Base-by-base conservation (phyloP, 2,329 filamentous ascomycete genomes). In the Leptographium wingfieldii region DNA sequence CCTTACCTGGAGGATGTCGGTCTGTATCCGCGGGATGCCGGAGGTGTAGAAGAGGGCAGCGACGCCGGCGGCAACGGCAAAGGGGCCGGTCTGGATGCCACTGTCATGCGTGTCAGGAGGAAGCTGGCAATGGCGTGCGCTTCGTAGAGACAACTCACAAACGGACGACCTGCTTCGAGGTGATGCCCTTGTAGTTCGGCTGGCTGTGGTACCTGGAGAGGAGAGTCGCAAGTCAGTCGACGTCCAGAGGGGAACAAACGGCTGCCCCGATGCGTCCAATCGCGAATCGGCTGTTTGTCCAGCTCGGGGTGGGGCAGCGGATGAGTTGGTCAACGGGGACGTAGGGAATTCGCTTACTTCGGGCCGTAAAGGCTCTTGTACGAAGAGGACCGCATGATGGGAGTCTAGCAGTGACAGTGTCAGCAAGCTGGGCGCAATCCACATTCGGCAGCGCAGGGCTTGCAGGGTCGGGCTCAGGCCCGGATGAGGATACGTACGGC, bases 361-460 rank as follows among this genome's bases (percentile, higher is more conserved):
- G 84, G 84, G 70, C 82, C 83, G 71, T 82, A 85, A 66, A 78
- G 75, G 74, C 81, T 85, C 74, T 79, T 80, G 78, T 84, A 86
- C 63, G 57, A 33, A 33, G 58, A 49, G 63, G 72, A 68, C 69
- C 73, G 71, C 72, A 72, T 74, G 70, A 74, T 66, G 68, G 74
- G 74, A 71, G 75, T 76, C 79, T 82, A 67, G 22, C 56, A 53
- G n/a, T 5, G 54, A 54, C 29, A 61, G 22, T 46, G 19, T 46
- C 43, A 46, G 43, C 14, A n/a, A 46, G 16, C 19, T 40, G 38
- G 40, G 40, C 40, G 11, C 12, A 14, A 6, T 19, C 11, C 5
- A 19, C 5, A n/a, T 46, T 46, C 43, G 19, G 43, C 43, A 46
- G 43, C 16, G 16, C 43, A 46, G 43, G 43, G 43, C 43, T 46